These are phyloP conservation scores for Aspergillus alliaceus DNA, from an alignment of 2,329 filamentous ascomycete genomes.

Conservation along the genomic window DNA sequence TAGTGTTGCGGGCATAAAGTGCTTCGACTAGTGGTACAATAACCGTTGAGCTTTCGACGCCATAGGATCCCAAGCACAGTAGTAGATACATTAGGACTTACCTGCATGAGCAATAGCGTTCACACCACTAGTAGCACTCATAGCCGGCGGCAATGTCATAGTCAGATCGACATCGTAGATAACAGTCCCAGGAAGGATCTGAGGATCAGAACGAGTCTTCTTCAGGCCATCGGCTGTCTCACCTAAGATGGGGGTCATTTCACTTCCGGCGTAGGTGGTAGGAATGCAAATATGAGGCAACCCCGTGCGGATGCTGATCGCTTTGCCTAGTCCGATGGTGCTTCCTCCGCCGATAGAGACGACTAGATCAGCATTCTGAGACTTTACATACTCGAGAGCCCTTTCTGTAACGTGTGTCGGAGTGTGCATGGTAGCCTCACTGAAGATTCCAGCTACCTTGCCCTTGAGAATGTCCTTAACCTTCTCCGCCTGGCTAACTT, in stretches of 20 bases:
- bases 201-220: constrained; percentile 57
- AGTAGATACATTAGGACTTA: constrained; percentile 21
- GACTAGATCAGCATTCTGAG: constrained; percentile 53
- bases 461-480: constrained; percentile 48
- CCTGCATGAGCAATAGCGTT: constrained; percentile 66
- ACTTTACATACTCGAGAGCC: constrained; percentile 51
- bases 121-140: constrained; percentile 61
- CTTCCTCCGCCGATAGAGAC: constrained; percentile 64
- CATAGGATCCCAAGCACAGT: background rate
- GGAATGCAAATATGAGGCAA: constrained; percentile 61
- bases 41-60: background rate
- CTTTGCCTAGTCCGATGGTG: constrained; percentile 63
- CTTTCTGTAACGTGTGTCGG: constrained; percentile 58
- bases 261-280: constrained; percentile 63
- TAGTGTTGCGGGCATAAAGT: constrained; percentile 61
- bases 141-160: constrained; percentile 54
- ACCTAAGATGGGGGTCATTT: constrained; percentile 66
- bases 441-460: constrained; percentile 53
- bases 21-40: constrained; percentile 52
- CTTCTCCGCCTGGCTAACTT: constrained; percentile 47
- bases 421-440: constrained; percentile 63
- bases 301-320: constrained; percentile 53
- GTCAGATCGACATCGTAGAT: constrained; percentile 67
- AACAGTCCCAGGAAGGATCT: constrained; percentile 60
- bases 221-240: constrained; percentile 61